Base-by-base conservation (phyloP, 441 rosid genomes). In the Gossypium trilobum region DNA sequence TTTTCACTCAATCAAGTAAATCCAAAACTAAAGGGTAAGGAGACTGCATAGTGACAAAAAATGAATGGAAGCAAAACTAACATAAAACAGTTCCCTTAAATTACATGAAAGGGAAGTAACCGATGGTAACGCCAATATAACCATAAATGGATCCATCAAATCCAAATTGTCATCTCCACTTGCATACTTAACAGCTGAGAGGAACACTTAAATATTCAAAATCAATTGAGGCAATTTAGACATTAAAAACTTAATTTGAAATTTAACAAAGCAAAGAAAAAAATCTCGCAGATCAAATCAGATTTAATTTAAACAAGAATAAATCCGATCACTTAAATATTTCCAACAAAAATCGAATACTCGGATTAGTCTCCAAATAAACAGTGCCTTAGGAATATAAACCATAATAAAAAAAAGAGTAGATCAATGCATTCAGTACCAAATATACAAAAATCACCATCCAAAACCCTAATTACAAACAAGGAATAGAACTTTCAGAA, bases 371-470 rank as follows among this genome's bases (percentile, higher is more conserved):
- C 29, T 17, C 13, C 4, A 39, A 64, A 39, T 4, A 19, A 16
- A 39, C 16, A 36, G n/a, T 39, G 39, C 23, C 67, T 14, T 5
- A 39, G 13, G 17, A 19, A 4, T 13, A 61, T 39, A 11, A 65
- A 17, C 6, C 56, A 4, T 68, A 56, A 5, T 1, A 16, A 22
- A 51, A 36, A 6, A 20, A 8, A 9, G 1, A 44, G 31, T 36
- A 33, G 73, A 66, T 74, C 59, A 55, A 77, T 27, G 6, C 14
- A 36, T 54, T 36, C 52, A 58, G 51, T 10, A 64, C n/a, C 4
- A 19, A n/a, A 74, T 2, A 2, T n/a, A 46, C 36, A 7, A 22
- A 19, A 42, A 60, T 36, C 27, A 54, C 31, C 9, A 31, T 4
- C 1, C n/a, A 27, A 70, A 69, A 69, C 44, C 78, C 70, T 33